phyloP scores from a whole-genome alignment of 2,329 filamentous ascomycete genomes.

The Colletotrichum chlorophyti region DNA sequence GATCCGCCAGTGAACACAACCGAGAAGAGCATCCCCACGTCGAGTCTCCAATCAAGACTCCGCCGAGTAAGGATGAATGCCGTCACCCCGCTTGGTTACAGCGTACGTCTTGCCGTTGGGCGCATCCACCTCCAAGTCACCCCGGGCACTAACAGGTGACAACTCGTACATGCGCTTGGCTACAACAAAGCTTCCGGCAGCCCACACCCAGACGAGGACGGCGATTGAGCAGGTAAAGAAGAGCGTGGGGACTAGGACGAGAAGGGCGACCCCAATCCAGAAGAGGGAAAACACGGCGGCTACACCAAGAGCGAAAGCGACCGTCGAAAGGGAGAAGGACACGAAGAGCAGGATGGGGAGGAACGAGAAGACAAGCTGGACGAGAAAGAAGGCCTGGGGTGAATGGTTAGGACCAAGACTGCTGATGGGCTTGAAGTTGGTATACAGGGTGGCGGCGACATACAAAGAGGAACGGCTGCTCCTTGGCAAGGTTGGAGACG shows the following conservation, averaged over 20 bases:
- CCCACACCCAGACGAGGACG: constrained; percentile 72
- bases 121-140: constrained; percentile 30
- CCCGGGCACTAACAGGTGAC: constrained; percentile 33
- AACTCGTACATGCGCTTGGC: constrained; percentile 54
- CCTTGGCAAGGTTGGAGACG: constrained; percentile 61
- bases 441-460: constrained; percentile 35
- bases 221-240: constrained; percentile 70
- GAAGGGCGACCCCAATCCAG: constrained; percentile 69
- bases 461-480: constrained; percentile 75
- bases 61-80: constrained; percentile 25
- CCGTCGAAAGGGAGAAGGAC: constrained; percentile 67
- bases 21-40: too few species aligned
- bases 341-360: constrained; percentile 74
- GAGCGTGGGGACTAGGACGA: constrained; percentile 73
- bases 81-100: constrained; percentile 33
- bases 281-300: constrained; percentile 72
- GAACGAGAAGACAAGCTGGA: constrained; percentile 69
- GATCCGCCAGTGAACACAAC: too few species aligned
- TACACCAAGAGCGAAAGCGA: constrained; percentile 66
- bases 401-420: constrained; percentile 22
- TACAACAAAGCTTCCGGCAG: constrained; percentile 62
- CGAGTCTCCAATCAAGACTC: too few species aligned
- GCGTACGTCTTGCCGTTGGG: constrained; percentile 29
- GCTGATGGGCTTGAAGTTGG: background rate
- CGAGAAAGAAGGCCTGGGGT: constrained; percentile 68